Evolutionary conservation across 805 yeast genomes (phyloP), one percentile per base, ranked within the genome.

Genomic region (Myxozyma vanderwaltii): DNA sequence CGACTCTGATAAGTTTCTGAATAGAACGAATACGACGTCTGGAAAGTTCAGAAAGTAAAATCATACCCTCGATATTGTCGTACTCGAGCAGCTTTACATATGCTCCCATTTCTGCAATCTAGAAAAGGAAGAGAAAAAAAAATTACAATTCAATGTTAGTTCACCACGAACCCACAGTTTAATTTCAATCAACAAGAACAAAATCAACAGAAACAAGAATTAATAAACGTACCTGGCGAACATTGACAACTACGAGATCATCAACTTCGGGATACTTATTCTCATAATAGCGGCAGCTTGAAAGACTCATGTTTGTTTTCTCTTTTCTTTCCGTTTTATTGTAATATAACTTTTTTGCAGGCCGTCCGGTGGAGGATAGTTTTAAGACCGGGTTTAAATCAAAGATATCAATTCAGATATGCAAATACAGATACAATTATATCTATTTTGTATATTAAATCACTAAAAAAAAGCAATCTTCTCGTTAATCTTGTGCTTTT

Each of bases 41-140:
- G 38, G 98, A 91, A 69, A 94, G 82, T 78, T 94, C 99, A 43
- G 96, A 88, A 70, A 94, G 82, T 67, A 94, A 80, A 59, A 94
- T 96, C 99, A 94, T 94, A 71, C 99, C 99, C 77, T 94, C 99
- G 72, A 94, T 92, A 75, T 92, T 94, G 77, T 94, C 98, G 73
- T 94, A 94, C 77, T 94, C 99, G 66, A 94, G 82, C 66, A 94
- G 81, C 76, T 91, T 92, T 66, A 94, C 96, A 75, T 94, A 94
- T 13, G 99, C 99, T 61, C 99, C 99, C 99, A 94, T 94, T 76
- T 94, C 99, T 68, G 98, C 99, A 69, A 94, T 94, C 68, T 68
- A 46, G 17, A n/a, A n/a, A n/a, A n/a, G n/a, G n/a, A n/a, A n/a
- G n/a, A n/a, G n/a, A n/a, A n/a, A n/a, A n/a, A n/a, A n/a, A n/a